phyloP scores from a whole-genome alignment of 1,284 basidiomycete species.

The Agroathelia rolfsii region DNA sequence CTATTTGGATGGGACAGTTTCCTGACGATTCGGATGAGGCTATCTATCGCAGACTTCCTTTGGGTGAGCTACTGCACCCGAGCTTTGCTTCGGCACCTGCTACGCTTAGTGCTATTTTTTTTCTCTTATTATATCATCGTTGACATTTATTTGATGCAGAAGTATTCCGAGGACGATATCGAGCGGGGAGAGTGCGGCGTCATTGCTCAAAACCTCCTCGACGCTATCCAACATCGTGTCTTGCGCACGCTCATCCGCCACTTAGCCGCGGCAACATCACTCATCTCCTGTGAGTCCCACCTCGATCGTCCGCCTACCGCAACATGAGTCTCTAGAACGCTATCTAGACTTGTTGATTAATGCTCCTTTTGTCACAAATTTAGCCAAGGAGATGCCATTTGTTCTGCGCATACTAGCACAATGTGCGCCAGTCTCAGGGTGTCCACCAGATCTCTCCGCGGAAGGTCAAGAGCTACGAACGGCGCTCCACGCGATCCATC shows the following conservation, averaged over 20 bases:
- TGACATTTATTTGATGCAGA: constrained; percentile 23
- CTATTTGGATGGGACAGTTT: constrained; percentile 52
- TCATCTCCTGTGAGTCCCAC: constrained; percentile 35
- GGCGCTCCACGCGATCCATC: constrained; percentile 25
- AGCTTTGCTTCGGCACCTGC: constrained; percentile 1
- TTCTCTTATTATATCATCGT: constrained; percentile 5
- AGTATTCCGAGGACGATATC: constrained; percentile 30
- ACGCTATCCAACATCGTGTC: constrained; percentile 40
- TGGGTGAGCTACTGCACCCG: constrained; percentile 50
- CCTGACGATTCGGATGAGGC: constrained; percentile 40
- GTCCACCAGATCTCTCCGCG: constrained; percentile 35
- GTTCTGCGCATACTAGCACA: constrained; percentile 45
- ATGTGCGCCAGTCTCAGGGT: constrained; percentile 37
- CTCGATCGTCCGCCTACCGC: no score
- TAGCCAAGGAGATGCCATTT: constrained; percentile 51
- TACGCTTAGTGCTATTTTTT: constrained; percentile 6
- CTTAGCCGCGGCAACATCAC: constrained; percentile 31
- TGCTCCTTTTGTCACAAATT: constrained; percentile 8
- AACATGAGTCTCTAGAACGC: background rate
- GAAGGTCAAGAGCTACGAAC: constrained; percentile 40
- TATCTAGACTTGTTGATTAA: constrained; percentile 9
- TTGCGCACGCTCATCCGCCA: constrained; percentile 50
- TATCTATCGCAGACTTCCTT: constrained; percentile 50
- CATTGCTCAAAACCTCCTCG: constrained; percentile 39
- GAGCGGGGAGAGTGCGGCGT: constrained; percentile 35